Evolutionary conservation across 148 eudicot species (phyloP).

Genomic region (Nepenthes gracilis): DNA sequence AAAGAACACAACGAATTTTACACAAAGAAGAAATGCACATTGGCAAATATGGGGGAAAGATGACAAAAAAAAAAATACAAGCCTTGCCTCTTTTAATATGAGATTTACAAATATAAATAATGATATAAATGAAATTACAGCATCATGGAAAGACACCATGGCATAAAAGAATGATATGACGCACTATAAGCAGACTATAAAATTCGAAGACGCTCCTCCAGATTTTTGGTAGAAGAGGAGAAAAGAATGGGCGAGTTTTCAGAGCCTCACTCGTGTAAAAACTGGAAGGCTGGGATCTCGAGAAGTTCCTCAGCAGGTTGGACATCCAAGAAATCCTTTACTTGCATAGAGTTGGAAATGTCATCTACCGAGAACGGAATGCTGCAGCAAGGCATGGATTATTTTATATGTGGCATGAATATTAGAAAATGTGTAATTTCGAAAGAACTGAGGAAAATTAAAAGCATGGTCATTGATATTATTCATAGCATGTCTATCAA

Average conservation of each 20-base stretch:
- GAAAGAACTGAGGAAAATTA: too few relatives aligned
- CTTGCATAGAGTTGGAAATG: slow-evolving; percentile 56
- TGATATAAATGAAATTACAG: too few relatives aligned
- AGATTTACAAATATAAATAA: too few relatives aligned
- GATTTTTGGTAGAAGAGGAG: slow-evolving; percentile 8
- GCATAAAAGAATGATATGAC: neutral
- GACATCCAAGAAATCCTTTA: slow-evolving; percentile 71
- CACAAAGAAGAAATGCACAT: too few relatives aligned
- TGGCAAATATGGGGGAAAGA: too few relatives aligned
- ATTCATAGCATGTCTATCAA: too few relatives aligned
- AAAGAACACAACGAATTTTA: too few relatives aligned
- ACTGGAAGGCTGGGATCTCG: slow-evolving; percentile 86
- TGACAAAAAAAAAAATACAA: too few relatives aligned
- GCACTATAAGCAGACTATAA: neutral
- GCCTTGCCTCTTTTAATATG: too few relatives aligned
- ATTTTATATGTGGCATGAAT: neutral
- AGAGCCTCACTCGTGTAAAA: slow-evolving; percentile 66
- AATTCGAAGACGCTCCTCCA: neutral
- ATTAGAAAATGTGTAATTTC: too few relatives aligned
- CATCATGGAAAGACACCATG: neutral
- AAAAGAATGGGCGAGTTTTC: slow-evolving; percentile 11
- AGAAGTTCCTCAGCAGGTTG: slow-evolving; percentile 67
- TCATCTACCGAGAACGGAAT: slow-evolving; percentile 95
- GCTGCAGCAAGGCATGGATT: slow-evolving; percentile 28
- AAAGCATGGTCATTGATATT: too few relatives aligned